Evolutionary conservation across 2,329 filamentous ascomycete species (phyloP).

Genomic region (Boeremia lycopersici): DNA sequence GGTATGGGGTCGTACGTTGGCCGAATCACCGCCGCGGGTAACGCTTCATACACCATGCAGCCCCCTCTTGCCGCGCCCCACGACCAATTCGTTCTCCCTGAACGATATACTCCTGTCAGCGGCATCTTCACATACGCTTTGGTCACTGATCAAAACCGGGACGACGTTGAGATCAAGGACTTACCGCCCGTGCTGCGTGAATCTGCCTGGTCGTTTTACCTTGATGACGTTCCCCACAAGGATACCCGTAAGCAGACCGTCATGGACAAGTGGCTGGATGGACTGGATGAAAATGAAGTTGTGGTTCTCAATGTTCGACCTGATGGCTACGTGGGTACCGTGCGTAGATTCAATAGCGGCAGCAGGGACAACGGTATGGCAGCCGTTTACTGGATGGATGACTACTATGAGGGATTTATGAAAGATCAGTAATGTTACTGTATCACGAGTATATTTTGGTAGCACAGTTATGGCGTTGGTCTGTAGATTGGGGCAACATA

Average conservation of each 20-base stretch:
- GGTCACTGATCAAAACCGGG: conserved; percentile 69
- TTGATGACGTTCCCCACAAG: conserved; percentile 66
- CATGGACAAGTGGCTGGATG: conserved; percentile 73
- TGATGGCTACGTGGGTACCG: conserved; percentile 75
- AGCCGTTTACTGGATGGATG: conserved; percentile 55
- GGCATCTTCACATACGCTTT: conserved; percentile 69
- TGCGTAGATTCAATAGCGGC: conserved; percentile 52
- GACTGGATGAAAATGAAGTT: conserved; percentile 61
- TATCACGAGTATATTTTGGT: neutral
- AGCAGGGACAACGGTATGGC: conserved; percentile 37
- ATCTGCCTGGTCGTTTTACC: conserved; percentile 74
- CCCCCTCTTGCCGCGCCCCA: conserved; percentile 63
- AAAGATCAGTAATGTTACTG: conserved; percentile 19
- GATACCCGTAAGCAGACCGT: conserved; percentile 60
- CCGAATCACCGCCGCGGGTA: conserved; percentile 64
- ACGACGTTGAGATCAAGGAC: conserved; percentile 68
- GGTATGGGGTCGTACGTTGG: conserved; percentile 62
- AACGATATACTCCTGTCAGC: conserved; percentile 71
- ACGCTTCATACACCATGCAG: conserved; percentile 65
- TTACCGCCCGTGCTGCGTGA: conserved; percentile 67
- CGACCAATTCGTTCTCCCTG: conserved; percentile 70
- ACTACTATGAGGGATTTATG: conserved; percentile 58
- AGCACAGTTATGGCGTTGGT: conserved; percentile 9
- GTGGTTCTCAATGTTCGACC: conserved; percentile 72
- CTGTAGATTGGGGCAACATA: neutral